Evolutionary conservation across 2,329 filamentous ascomycete species (phyloP), one percentile per base, ranked within the genome.

Genomic region (Fusarium equiseti): DNA sequence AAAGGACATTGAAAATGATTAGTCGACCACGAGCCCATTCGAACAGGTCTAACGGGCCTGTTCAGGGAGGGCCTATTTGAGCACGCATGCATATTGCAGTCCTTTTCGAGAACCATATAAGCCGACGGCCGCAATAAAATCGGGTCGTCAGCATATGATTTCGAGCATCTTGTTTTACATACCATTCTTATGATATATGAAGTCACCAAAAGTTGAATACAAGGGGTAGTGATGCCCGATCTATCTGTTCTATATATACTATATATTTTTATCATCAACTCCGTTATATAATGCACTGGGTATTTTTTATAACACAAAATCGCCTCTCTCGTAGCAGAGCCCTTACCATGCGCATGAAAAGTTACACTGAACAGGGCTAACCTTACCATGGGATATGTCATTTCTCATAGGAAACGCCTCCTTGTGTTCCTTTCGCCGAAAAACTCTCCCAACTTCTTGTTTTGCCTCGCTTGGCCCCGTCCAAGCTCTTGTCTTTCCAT

Each of bases 1-100:
- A 73, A 57, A 68, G 24, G 32, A 63, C 50, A 1, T 16, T 68
- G 22, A 63, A 63, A 11, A 51, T 63, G 63, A 45, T 49, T 4
- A 48, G 52, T 44, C 62, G 71, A 58, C 70, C 73, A n/a, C 64
- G 67, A 12, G 67, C 73, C 16, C 49, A 59, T 26, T 71, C 65
- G 10, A 75, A 62, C n/a, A 67, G 52, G 48, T 72, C 69, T n/a
- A 64, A 66, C 15, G 61, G 64, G 27, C 58, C 56, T 35, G 15
- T 60, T 43, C 68, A 58, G 20, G 58, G 32, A 27, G 68, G 62
- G 18, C 53, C 31, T 26, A 27, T 38, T 38, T 66, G 31, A 62
- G 11, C 12, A 18, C 11, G 20, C 24, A 42, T 18, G 6, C 16
- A 43, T 29, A 13, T 7, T 43, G 26, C 15, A 18, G 10, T 7